These are phyloP conservation scores for Arabis alpina DNA, from an alignment of 345 rosid genomes.

Conservation along the genomic window DNA sequence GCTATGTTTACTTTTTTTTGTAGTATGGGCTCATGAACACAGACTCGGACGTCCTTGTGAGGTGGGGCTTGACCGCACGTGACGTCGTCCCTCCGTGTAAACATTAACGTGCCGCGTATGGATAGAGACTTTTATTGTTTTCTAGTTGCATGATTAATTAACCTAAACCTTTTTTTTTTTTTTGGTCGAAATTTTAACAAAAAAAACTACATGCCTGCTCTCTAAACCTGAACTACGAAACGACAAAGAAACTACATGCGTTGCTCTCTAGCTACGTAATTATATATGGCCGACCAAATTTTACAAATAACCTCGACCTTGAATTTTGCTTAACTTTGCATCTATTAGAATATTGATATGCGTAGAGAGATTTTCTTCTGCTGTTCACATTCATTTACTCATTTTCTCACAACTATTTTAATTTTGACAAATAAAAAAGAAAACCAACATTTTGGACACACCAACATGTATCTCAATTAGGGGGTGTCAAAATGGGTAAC, in stretches of 20 bases:
- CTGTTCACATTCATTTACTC: too few species aligned
- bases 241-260: slow-evolving; percentile 10
- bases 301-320: background rate
- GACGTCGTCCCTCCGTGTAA: slow-evolving; percentile 18
- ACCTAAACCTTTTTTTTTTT: background rate
- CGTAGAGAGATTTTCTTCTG: too few species aligned
- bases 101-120: slow-evolving; percentile 28
- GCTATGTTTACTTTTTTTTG: too few species aligned
- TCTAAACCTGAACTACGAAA: slow-evolving; percentile 23
- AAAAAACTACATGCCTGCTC: too few species aligned
- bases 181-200: too few species aligned
- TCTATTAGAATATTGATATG: too few species aligned
- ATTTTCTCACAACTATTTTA: too few species aligned
- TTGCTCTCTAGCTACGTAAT: background rate
- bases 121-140: slow-evolving; percentile 2
- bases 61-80: slow-evolving; percentile 22
- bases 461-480: too few species aligned
- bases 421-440: too few species aligned
- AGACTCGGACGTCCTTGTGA: background rate
- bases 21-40: slow-evolving; percentile 12
- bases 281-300: background rate
- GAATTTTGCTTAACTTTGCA: background rate
- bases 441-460: too few species aligned
- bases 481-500: too few species aligned
- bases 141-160: background rate